Evolutionary conservation across 1,284 basidiomycete genomes (phyloP), one percentile per base, ranked within the genome.

Genomic region (Sporisorium reilianum): DNA sequence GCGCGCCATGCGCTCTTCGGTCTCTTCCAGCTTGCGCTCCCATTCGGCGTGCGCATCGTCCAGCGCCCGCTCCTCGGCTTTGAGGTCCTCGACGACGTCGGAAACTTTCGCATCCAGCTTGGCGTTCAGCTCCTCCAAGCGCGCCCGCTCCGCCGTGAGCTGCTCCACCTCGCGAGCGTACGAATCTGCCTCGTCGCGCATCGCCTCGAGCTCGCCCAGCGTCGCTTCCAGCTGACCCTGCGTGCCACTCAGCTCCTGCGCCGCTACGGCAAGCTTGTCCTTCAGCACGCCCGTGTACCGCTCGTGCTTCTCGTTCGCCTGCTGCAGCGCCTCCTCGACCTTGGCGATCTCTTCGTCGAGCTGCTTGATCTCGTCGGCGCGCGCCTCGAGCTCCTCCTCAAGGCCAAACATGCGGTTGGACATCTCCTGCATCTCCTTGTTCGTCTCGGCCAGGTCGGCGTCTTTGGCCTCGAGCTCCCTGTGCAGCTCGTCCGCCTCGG

Each of bases 291-390:
- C 44, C 8, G 64, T 65, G 40, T 77, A 69, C n/a, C 76, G 62
- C 34, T 81, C 79, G 49, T 79, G 70, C 64, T 73, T 69, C 59
- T 74, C 64, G 26, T 77, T 75, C 38, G 72, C 84, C 88, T 89
- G 63, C 86, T 90, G 87, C 20, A 92, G 84, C 80, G 91, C 89
- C 1, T 86, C 86, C 25, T 92, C 90, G 30, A 94, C 88, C 59
- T 91, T 91, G 75, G 93, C 91, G 23, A 84, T 82, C 63, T 87
- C 87, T 10, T 86, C 83, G 56, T 87, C 84, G 4, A 86, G 80
- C 40, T 84, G 80, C 40, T 85, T 84, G 61, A 91, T 88, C 79
- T 93, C 79, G 45, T 72, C 75, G n/a, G 60, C 69, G 12, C 75
- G 56, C 46, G 64, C 63, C 54, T 78, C 75, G 38, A 70, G 58